These are phyloP conservation scores for Raddia distichophylla DNA, from an alignment of 176 grass and related monocot genomes.

Conservation along the genomic window DNA sequence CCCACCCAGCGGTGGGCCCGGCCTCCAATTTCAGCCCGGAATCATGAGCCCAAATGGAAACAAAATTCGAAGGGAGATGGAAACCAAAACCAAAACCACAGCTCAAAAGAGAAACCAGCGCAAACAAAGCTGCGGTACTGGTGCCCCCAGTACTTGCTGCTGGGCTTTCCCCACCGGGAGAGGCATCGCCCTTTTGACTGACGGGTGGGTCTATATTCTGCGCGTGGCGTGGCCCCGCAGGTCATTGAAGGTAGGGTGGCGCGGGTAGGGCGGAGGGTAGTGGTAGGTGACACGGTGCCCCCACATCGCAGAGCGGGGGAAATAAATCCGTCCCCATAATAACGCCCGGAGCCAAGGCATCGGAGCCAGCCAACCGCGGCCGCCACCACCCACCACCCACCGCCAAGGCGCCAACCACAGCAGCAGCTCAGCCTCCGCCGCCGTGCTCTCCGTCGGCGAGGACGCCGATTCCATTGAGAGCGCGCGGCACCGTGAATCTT, in stretches of 20 bases:
- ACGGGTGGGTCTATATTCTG: rapidly evolving
- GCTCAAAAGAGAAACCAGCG: conserved; percentile 31
- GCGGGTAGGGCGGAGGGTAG: no score
- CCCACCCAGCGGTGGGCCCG: not conserved
- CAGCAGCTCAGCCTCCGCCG: not conserved
- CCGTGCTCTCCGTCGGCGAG: not conserved
- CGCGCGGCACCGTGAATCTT: not conserved
- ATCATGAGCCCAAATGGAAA: conserved; percentile 39
- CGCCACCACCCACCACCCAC: conserved; percentile 28
- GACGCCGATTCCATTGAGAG: no score
- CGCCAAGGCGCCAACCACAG: not conserved
- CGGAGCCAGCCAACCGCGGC: not conserved
- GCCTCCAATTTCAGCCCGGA: not conserved
- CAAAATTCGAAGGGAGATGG: conserved; percentile 20
- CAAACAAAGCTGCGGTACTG: not conserved
- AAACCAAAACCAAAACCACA: conserved; percentile 23
- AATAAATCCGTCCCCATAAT: conserved; percentile 56
- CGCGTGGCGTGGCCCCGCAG: not conserved
- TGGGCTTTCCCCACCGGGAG: rapidly evolving
- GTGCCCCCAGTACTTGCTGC: not conserved
- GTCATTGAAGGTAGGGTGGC: not conserved
- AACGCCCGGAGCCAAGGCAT: conserved; percentile 45
- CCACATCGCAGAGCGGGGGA: conserved; percentile 29
- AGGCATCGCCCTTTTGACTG: rapidly evolving
- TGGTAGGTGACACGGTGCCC: conserved; percentile 28